Evolutionary conservation across 1,284 basidiomycete species (phyloP), one percentile per base, ranked within the genome.

Genomic region (Ganoderma leucocontextum): DNA sequence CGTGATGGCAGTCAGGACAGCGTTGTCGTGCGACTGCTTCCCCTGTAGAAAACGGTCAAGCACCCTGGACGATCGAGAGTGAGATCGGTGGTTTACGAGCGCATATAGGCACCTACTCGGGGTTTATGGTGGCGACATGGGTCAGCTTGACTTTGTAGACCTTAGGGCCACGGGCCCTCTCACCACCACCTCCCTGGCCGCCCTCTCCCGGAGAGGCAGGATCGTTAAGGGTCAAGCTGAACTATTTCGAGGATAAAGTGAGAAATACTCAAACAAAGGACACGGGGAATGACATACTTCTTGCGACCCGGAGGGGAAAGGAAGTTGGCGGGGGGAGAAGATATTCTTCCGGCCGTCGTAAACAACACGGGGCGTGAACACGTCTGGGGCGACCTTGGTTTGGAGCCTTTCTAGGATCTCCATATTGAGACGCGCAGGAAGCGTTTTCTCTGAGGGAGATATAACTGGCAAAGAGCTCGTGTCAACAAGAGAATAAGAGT

Each of bases 311-410:
- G 71, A 77, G 0, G 82, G 82, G 65, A 93, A 89, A 0, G 86
- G 84, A 9, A 93, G 80, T 66, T 85, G 81, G 55, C 83, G 81
- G 4, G 85, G 80, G 13, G 89, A 80, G 75, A 92, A 94, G 70
- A 94, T 77, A 70, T 94, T 95, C 78, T 94, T 94, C 22, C 91
- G 82, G 0, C 93, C 92, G 69, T 95, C 92, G 69, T 94, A 94
- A 1, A 87, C 91, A 12, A 85, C 88, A 7, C 82, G 85, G 2
- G 89, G 89, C 0, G 85, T 90, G 73, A 92, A 93, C 19, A 92
- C 80, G 15, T 85, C 78, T 0, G 89, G 88, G 0, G 87, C 87
- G 7, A 85, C 81, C 0, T 79, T 75, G 15, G 80, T 82, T 75
- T 94, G 92, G 6, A 94, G 77, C 12, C 81, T 81, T 8, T 84